phyloP scores from a whole-genome alignment of 352 stramenopile genomes.

The Thalassiosira tumida region DNA sequence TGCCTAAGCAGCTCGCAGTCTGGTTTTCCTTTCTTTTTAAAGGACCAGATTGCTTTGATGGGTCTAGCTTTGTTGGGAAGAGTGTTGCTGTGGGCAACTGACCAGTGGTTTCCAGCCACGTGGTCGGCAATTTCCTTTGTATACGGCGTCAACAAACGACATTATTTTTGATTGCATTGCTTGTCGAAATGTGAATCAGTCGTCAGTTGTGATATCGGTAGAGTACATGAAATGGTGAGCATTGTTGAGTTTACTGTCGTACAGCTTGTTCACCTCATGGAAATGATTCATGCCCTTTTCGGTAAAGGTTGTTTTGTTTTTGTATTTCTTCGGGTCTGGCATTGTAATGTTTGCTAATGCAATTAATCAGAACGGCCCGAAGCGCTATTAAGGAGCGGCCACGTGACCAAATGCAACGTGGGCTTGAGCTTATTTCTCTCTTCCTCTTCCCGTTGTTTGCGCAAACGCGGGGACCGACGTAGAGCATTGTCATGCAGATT shows the following conservation, averaged over 20 bases:
- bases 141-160: slow-evolving; percentile 52
- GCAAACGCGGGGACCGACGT: slow-evolving; percentile 3
- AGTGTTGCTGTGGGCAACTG: slow-evolving; percentile 15
- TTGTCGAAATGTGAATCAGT: slow-evolving; percentile 52
- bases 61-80: slow-evolving; percentile 46
- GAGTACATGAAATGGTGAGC: neutral
- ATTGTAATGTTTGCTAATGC: too few relatives aligned
- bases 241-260: slow-evolving; percentile 1
- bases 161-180: slow-evolving; percentile 37
- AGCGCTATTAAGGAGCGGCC: neutral
- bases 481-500: slow-evolving; percentile 14
- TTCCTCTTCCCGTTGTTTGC: slow-evolving; percentile 13
- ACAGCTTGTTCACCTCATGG: neutral
- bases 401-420: slow-evolving; percentile 18
- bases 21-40: slow-evolving; percentile 75
- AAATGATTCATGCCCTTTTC: neutral
- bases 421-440: slow-evolving; percentile 1
- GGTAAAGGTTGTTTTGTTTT: neutral
- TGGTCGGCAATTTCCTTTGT: slow-evolving; percentile 68
- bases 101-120: slow-evolving; percentile 45
- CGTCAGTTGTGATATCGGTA: slow-evolving; percentile 14
- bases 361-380: too few relatives aligned
- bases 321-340: too few relatives aligned
- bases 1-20: slow-evolving; percentile 69
- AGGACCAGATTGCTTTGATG: slow-evolving; percentile 72